Evolutionary conservation across 106 monocot genomes (phyloP), one percentile per base, ranked within the genome.

Genomic region (Apostasia shenzhenica): DNA sequence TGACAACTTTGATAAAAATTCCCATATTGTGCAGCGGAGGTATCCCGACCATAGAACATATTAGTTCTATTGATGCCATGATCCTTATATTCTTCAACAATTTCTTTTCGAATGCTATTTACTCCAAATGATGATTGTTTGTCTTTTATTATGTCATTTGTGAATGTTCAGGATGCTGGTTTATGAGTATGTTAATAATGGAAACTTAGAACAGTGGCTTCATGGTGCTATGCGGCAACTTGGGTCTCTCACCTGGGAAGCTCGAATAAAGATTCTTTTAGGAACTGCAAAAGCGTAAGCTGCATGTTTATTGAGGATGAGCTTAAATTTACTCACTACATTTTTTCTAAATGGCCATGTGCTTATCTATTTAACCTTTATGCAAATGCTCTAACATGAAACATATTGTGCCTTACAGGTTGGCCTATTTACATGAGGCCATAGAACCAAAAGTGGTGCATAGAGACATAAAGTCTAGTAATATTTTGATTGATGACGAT

Each of bases 121-220:
- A 26, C 26, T 26, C 26, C 26, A 26, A 26, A 26, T 26, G 26
- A 26, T 26, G 26, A 26, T 26, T 26, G 26, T 26, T 26, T 26
- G 26, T 26, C 26, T 26, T 26, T 26, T 26, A 26, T 26, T 26
- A 26, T 26, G 26, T 26, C 26, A 26, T 26, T 13, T 8, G 10
- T 68, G 13, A 63, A 70, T 61, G 6, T 45, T 68, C 72, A 94
- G 94, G 78, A 91, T 95, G 85, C 77, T 95, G 54, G 95, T 95
- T 42, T 95, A 95, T 72, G 95, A 95, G 61, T 88, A 88, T 72
- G 91, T 95, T 45, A 88, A 86, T 57, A 95, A 95, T 72, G 91
- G 95, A 70, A 95, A 95, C 55, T 75, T 95, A 48, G 95, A 95
- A 71, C 88, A 91, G 67, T 95, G 95, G 95, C 95, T 95, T 78